Evolutionary conservation across 1,284 basidiomycete genomes (phyloP).

Genomic region (Boletus albobrunnescens): DNA sequence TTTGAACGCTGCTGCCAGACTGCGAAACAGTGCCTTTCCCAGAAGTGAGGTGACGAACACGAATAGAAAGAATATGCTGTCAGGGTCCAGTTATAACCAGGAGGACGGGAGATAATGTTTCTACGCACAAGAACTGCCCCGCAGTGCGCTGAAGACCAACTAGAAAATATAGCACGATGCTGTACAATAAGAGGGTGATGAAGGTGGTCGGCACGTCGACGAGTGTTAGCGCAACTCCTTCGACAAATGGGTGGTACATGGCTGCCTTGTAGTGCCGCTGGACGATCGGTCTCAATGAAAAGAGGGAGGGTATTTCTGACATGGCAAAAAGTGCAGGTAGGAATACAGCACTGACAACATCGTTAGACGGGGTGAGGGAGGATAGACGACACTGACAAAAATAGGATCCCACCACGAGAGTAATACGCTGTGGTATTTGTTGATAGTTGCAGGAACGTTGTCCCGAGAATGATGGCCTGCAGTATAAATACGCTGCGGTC

Average conservation of each 20-base stretch:
- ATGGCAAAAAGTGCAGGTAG: slow-evolving; percentile 30
- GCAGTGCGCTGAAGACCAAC: slow-evolving; percentile 44
- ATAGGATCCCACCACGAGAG: slow-evolving; percentile 75
- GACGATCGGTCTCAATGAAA: slow-evolving; percentile 56
- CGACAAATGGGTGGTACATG: slow-evolving; percentile 53
- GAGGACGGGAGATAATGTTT: background rate
- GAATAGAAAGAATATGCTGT: slow-evolving; percentile 52
- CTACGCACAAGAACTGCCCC: slow-evolving; percentile 44
- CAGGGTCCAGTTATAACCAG: slow-evolving; percentile 2
- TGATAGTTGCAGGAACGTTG: slow-evolving; percentile 65
- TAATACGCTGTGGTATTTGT: slow-evolving; percentile 67
- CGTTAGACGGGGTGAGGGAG: background rate
- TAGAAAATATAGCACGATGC: slow-evolving; percentile 55
- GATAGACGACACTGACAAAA: slow-evolving; percentile 48
- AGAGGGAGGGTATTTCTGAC: slow-evolving; percentile 45
- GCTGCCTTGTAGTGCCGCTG: slow-evolving; percentile 49
- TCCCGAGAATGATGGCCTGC: slow-evolving; percentile 73
- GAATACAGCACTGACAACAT: slow-evolving; percentile 27
- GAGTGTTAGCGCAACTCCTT: slow-evolving; percentile 55
- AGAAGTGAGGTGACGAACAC: slow-evolving; percentile 48
- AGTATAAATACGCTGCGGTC: slow-evolving; percentile 43
- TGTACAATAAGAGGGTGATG: slow-evolving; percentile 41
- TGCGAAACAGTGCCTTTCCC: slow-evolving; percentile 62
- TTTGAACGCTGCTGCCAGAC: slow-evolving; percentile 51
- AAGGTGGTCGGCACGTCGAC: slow-evolving; percentile 59